Evolutionary conservation across 2,329 filamentous ascomycete genomes (phyloP).

Genomic region (Fonsecaea pedrosoi): DNA sequence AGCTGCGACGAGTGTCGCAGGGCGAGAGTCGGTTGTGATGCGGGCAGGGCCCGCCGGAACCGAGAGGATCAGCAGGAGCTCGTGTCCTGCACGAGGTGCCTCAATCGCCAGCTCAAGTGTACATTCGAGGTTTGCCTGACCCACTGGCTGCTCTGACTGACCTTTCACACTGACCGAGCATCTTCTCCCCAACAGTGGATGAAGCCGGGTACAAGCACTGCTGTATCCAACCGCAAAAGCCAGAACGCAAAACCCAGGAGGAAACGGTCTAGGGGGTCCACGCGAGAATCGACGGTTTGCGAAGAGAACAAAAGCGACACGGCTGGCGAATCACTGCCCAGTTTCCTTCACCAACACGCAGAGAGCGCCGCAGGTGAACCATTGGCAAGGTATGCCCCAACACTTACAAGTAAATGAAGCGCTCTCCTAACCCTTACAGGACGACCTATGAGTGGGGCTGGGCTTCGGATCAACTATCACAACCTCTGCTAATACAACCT

Average conservation of each 20-base stretch:
- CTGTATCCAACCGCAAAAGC: constrained; percentile 6
- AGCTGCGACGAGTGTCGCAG: constrained; percentile 47
- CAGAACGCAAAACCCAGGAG: constrained; percentile 12
- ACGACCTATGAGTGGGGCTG: constrained; percentile 20
- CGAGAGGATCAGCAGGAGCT: constrained; percentile 35
- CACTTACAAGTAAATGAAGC: not conserved
- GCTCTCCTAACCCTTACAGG: constrained; percentile 6
- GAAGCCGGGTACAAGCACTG: constrained; percentile 7
- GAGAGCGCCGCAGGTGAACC: constrained; percentile 18
- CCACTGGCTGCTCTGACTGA: not conserved
- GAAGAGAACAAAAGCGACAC: constrained; percentile 11
- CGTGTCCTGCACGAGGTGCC: constrained; percentile 38
- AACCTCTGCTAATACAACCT: constrained; percentile 4
- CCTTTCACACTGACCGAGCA: not conserved
- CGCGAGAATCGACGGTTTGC: not conserved
- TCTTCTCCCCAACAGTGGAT: constrained; percentile 22
- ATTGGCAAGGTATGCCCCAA: constrained; percentile 10
- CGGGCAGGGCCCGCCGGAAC: constrained; percentile 37
- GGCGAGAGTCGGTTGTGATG: constrained; percentile 45
- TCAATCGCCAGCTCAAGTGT: constrained; percentile 33
- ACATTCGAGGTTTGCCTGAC: constrained; percentile 32
- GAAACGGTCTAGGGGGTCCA: not conserved
- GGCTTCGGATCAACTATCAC: constrained; percentile 17
- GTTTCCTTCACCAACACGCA: not conserved
- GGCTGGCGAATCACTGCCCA: constrained; percentile 2